Evolutionary conservation across 768 basidiomycete species (phyloP).

Genomic region (Hericium alpestre): DNA sequence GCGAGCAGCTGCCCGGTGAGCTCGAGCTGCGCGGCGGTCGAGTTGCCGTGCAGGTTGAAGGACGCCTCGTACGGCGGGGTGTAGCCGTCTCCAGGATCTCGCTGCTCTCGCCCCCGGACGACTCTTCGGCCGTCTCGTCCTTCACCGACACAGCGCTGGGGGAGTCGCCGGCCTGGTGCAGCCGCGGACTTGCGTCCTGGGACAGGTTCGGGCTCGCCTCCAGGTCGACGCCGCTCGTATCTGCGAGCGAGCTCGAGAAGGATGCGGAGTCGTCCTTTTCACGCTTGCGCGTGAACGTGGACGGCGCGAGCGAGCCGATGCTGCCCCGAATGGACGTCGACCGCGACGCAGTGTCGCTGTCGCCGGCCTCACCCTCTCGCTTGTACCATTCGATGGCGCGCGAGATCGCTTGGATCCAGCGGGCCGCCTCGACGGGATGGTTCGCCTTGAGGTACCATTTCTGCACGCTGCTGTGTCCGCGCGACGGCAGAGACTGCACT

Average conservation of each 20-base stretch:
- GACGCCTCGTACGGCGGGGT: constrained; percentile 46
- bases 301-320: not conserved
- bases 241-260: constrained; percentile 13
- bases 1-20: constrained; percentile 56
- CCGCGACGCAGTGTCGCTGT: constrained; percentile 34
- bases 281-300: not conserved
- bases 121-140: constrained; percentile 29
- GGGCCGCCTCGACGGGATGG: constrained; percentile 80
- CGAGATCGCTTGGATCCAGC: constrained; percentile 74
- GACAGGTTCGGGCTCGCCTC: not conserved
- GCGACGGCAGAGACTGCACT: constrained; percentile 51
- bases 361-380: constrained; percentile 22
- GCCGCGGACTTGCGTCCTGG: not conserved
- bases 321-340: constrained; percentile 9
- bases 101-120: constrained; percentile 32
- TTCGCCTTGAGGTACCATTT: constrained; percentile 81
- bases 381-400: constrained; percentile 66
- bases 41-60: constrained; percentile 62
- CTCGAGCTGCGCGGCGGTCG: constrained; percentile 67
- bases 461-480: constrained; percentile 38
- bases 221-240: not conserved
- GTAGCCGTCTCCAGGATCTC: constrained; percentile 17
- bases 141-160: not conserved
- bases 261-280: constrained; percentile 11
- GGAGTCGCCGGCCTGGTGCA: not conserved